phyloP scores from a whole-genome alignment of 2,329 filamentous ascomycete species.

The Venturia aucupariae region DNA sequence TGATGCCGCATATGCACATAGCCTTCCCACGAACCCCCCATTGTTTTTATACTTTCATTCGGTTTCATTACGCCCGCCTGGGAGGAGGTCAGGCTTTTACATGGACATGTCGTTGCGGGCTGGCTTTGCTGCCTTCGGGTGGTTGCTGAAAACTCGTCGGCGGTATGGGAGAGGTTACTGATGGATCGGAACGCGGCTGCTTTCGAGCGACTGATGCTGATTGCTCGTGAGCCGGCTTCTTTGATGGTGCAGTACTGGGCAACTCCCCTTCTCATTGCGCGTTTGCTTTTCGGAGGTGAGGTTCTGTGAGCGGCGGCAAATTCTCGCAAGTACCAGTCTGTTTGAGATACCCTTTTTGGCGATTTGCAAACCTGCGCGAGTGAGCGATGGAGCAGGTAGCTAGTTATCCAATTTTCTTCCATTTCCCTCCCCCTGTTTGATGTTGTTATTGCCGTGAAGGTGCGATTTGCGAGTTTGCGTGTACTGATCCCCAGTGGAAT shows the following conservation, averaged over 20 bases:
- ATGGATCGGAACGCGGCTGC: not conserved
- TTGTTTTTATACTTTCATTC: not conserved
- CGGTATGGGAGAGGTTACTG: not conserved
- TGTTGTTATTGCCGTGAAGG: not conserved
- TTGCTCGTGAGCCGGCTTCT: not conserved
- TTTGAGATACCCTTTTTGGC: conserved; percentile 9
- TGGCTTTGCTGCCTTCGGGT: not conserved
- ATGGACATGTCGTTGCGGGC: not conserved
- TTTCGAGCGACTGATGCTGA: not conserved
- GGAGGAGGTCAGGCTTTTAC: not conserved
- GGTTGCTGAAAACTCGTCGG: not conserved
- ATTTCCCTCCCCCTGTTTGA: not conserved
- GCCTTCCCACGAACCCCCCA: not conserved
- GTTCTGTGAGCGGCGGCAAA: not conserved
- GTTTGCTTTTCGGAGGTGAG: not conserved
- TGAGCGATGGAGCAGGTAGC: conserved; percentile 1
- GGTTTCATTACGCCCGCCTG: not conserved
- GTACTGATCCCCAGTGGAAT: not conserved
- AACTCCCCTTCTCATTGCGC: not conserved
- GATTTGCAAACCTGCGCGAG: not conserved
- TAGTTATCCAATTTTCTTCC: not conserved
- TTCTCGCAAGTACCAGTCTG: not conserved
- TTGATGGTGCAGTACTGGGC: not conserved
- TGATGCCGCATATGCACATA: not conserved
- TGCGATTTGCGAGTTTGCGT: not conserved